phyloP scores from a whole-genome alignment of 2,329 filamentous ascomycete genomes.

The Clonostachys rosea region DNA sequence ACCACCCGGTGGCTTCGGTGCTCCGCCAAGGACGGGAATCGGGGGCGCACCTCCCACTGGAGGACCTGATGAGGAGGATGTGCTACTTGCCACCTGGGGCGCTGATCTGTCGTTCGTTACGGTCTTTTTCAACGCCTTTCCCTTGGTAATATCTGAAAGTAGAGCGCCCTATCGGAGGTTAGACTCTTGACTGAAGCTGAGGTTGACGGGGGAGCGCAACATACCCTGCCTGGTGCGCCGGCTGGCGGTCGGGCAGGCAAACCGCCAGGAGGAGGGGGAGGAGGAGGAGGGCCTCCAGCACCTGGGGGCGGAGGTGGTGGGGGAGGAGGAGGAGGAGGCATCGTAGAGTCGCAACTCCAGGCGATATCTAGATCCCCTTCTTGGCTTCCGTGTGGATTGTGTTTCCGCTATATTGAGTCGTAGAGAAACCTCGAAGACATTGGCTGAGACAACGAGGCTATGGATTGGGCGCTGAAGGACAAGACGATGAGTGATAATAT shows the following conservation, averaged over 20 bases:
- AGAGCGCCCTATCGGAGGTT: slow-evolving; percentile 65
- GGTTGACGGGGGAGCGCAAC: slow-evolving; percentile 12
- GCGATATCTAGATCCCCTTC: neutral
- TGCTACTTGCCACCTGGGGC: slow-evolving; percentile 48
- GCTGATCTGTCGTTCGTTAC: slow-evolving; percentile 91
- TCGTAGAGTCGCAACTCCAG: slow-evolving; percentile 7
- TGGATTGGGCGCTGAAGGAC: too few relatives aligned
- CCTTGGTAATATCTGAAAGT: slow-evolving; percentile 83
- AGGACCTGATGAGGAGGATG: slow-evolving; percentile 39
- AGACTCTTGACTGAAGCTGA: neutral
- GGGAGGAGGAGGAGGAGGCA: slow-evolving; percentile 57
- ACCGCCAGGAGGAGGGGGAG: slow-evolving; percentile 58
- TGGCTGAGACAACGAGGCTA: too few relatives aligned
- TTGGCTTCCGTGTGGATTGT: too few relatives aligned
- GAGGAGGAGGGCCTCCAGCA: slow-evolving; percentile 58
- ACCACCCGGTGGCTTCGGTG: slow-evolving; percentile 50
- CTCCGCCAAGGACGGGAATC: slow-evolving; percentile 57
- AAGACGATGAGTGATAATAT: too few relatives aligned
- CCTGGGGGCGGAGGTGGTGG: slow-evolving; percentile 65
- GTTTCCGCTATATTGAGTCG: too few relatives aligned
- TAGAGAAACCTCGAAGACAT: too few relatives aligned
- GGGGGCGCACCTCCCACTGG: slow-evolving; percentile 75
- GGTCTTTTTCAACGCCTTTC: slow-evolving; percentile 73
- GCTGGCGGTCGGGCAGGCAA: slow-evolving; percentile 54
- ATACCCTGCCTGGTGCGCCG: slow-evolving; percentile 56